Percentiles rank a stretch among this genome's conserved stretches.
phyloP scores from a whole-genome alignment of 805 yeast species.

The Candida fluviatilis region DNA sequence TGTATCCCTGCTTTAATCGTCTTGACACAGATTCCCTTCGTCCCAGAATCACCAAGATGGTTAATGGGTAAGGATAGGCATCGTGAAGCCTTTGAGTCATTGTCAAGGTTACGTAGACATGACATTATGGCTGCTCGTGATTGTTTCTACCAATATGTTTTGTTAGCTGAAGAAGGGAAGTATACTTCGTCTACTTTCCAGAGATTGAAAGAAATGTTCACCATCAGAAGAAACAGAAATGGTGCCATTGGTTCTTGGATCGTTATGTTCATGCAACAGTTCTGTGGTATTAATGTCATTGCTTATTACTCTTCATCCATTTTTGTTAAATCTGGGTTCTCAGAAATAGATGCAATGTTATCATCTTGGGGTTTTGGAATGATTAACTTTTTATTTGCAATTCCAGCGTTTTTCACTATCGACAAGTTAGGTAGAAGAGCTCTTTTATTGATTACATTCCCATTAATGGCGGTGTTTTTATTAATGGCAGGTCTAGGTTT shows the following conservation, averaged over 20 bases:
- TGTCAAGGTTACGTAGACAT: constrained; percentile 46
- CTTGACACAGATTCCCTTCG: constrained; percentile 46
- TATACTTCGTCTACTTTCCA: constrained; percentile 41
- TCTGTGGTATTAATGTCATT: constrained; percentile 86
- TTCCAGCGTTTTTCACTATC: constrained; percentile 78
- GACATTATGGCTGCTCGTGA: constrained; percentile 62
- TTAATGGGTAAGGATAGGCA: constrained; percentile 50
- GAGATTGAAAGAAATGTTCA: constrained; percentile 55
- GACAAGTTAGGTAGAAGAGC: constrained; percentile 74
- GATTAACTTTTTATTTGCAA: constrained; percentile 67
- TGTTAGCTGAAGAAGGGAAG: constrained; percentile 58
- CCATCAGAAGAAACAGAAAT: constrained; percentile 76
- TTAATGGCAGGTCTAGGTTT: constrained; percentile 67
- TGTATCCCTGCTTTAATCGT: constrained; percentile 54
- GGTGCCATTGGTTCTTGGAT: constrained; percentile 78
- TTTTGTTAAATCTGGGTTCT: constrained; percentile 63
- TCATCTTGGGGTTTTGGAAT: constrained; percentile 89
- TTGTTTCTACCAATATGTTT: constrained; percentile 54
- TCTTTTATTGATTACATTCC: constrained; percentile 55
- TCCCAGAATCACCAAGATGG: constrained; percentile 74
- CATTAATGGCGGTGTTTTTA: constrained; percentile 55
- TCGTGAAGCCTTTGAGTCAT: constrained; percentile 46
- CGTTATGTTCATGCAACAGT: constrained; percentile 87
- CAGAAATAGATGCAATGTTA: constrained; percentile 57
- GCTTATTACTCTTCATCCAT: constrained; percentile 81